phyloP scores from a whole-genome alignment of 768 basidiomycete genomes.

The Sporobolomyces phaffii region DNA sequence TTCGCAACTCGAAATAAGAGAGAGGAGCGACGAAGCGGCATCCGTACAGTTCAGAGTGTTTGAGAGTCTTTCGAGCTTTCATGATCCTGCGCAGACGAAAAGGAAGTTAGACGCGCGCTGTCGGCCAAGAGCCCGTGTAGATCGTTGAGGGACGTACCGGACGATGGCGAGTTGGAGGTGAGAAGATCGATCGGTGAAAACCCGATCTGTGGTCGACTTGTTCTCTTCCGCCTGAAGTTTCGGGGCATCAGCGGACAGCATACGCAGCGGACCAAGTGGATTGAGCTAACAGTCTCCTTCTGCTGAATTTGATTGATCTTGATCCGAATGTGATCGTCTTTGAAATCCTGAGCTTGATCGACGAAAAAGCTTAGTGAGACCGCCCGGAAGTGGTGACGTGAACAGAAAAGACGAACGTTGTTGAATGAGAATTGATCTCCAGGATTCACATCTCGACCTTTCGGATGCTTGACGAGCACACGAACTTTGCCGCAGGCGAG shows the following conservation, averaged over 20 bases:
- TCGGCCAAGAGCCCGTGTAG: no score
- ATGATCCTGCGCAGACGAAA: conserved; percentile 65
- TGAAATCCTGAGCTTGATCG: conserved; percentile 51
- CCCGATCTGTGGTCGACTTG: conserved; percentile 68
- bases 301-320: conserved; percentile 95
- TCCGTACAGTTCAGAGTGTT: conserved; percentile 59
- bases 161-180: conserved; percentile 92
- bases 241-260: no score
- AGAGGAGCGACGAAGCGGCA: not conserved
- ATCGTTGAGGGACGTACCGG: conserved; percentile 48
- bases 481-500: conserved; percentile 85
- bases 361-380: not conserved
- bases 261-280: no score
- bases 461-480: conserved; percentile 72
- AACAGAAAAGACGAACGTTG: conserved; percentile 46
- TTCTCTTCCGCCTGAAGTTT: conserved; percentile 87
- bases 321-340: conserved; percentile 67
- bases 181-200: conserved; percentile 78
- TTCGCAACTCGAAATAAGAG: not conserved
- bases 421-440: conserved; percentile 77
- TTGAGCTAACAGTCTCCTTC: conserved; percentile 75
- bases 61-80: conserved; percentile 64
- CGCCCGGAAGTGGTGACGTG: not conserved
- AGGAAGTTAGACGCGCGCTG: conserved; percentile 62
- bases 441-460: conserved; percentile 68